Evolutionary conservation across 2,329 filamentous ascomycete genomes (phyloP).

Genomic region (Aureobasidium sp.): DNA sequence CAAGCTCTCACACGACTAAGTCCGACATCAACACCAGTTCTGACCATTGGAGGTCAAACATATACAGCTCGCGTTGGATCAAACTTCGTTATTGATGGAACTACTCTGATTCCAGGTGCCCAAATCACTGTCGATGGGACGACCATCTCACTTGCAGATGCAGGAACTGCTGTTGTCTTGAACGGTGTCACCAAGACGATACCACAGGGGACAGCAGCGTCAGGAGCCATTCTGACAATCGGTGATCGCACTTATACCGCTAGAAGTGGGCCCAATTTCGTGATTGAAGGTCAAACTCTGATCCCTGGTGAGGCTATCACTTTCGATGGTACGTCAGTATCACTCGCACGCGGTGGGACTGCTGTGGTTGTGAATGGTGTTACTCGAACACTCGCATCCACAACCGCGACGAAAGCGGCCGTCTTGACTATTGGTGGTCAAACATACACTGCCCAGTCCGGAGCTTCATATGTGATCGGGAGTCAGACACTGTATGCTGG

Average conservation of each 20-base stretch:
- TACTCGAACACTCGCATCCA: conserved; percentile 10
- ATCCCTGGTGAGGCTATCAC: conserved; percentile 22
- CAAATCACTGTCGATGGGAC: conserved; percentile 21
- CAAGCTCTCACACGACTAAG: conserved; percentile 10
- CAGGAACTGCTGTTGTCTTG: conserved; percentile 28
- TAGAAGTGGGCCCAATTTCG: conserved; percentile 19
- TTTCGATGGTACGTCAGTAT: conserved; percentile 22
- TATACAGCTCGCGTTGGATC: conserved; percentile 27
- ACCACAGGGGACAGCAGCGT: conserved; percentile 18
- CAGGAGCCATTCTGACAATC: conserved; percentile 25
- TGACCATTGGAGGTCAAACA: conserved; percentile 23
- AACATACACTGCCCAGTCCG: conserved; percentile 13
- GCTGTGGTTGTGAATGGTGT: conserved; percentile 33
- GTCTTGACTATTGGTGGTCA: conserved; percentile 11
- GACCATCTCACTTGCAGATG: conserved; percentile 18
- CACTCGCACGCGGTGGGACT: neutral
- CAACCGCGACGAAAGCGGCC: conserved; percentile 20
- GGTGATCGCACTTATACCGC: conserved; percentile 17
- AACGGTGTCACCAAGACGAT: conserved; percentile 23
- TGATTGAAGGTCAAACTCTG: conserved; percentile 22
- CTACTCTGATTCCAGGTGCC: conserved; percentile 22
- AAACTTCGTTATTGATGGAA: conserved; percentile 25
- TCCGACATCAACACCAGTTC: conserved; percentile 17
- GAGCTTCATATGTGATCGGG: conserved; percentile 22
- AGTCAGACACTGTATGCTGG: conserved; percentile 22